A percentile compares a stretch with the other conserved stretches of the same genome.
phyloP scores from a whole-genome alignment of 2,329 filamentous ascomycete genomes.

The Ascochyta clinopodiicola region DNA sequence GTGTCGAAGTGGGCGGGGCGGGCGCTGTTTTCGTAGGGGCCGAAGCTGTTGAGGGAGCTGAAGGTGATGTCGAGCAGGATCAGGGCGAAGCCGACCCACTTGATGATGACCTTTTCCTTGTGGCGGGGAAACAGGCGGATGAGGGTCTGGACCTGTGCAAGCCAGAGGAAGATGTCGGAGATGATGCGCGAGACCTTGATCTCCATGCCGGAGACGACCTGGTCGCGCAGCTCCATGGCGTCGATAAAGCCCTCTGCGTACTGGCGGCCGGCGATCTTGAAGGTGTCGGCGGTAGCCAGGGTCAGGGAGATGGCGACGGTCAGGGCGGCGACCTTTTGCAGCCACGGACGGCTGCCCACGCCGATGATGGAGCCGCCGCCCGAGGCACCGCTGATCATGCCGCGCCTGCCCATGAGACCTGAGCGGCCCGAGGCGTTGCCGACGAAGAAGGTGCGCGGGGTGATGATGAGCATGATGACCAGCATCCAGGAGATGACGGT shows the following conservation, averaged over 20 bases:
- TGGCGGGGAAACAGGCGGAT: conserved; percentile 96
- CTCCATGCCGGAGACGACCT: conserved; percentile 83
- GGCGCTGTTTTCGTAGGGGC: conserved; percentile 58
- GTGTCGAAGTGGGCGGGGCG: conserved; percentile 75
- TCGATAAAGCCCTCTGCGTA: conserved; percentile 83
- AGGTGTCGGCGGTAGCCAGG: conserved; percentile 91
- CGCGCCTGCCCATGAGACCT: conserved; percentile 79
- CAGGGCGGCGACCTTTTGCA: conserved; percentile 75
- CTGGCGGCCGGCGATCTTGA: conserved; percentile 80
- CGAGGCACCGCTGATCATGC: conserved; percentile 81
- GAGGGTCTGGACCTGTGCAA: conserved; percentile 94
- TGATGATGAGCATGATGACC: conserved; percentile 92
- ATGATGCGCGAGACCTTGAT: conserved; percentile 91
- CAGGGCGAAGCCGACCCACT: conserved; percentile 95
- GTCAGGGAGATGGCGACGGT: conserved; percentile 81
- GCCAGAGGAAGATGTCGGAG: conserved; percentile 95
- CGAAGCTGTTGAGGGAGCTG: conserved; percentile 88
- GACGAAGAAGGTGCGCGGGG: conserved; percentile 90
- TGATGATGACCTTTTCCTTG: conserved; percentile 97
- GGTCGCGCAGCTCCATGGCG: conserved; percentile 73
- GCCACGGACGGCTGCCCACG: conserved; percentile 89
- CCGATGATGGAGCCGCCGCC: conserved; percentile 71
- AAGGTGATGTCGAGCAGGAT: conserved; percentile 92
- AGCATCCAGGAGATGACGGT: conserved; percentile 92
- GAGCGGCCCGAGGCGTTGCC: conserved; percentile 71